Conservation (phyloP, 2,329 filamentous ascomycete species). For the Hypoxylon sp. region DNA sequence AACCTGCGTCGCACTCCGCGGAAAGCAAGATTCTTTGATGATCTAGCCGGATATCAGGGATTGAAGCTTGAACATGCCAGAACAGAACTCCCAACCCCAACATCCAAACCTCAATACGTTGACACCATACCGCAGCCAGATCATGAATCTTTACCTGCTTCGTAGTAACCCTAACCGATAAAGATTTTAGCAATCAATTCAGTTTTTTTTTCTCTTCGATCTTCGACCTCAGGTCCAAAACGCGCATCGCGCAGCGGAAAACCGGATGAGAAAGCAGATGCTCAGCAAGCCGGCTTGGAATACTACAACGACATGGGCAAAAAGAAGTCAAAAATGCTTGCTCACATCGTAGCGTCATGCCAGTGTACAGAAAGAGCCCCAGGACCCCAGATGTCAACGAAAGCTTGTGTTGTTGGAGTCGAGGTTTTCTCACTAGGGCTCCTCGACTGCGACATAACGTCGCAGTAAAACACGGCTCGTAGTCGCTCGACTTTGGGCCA, state of each 20-base stretch:
- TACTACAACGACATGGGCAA: slow-evolving; percentile 31
- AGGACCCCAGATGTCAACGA: slow-evolving; percentile 28
- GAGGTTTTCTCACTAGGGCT: slow-evolving; percentile 13
- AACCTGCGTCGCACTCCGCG: slow-evolving; percentile 16
- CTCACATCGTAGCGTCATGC: slow-evolving; percentile 7
- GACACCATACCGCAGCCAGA: slow-evolving; percentile 11
- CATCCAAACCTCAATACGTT: slow-evolving; percentile 3
- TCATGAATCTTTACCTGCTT: slow-evolving; percentile 9
- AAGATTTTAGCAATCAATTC: slow-evolving; percentile 13
- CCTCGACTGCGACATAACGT: slow-evolving; percentile 30
- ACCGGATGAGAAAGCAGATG: slow-evolving; percentile 14
- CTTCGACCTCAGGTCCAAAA: slow-evolving; percentile 2
- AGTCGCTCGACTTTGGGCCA: slow-evolving; percentile 19
- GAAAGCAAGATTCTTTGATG: slow-evolving; percentile 22
- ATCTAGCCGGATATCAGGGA: slow-evolving; percentile 23
- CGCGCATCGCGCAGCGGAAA: slow-evolving; percentile 24
- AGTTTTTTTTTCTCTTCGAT: neutral
- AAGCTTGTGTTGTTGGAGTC: slow-evolving; percentile 31
- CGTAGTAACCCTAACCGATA: slow-evolving; percentile 4
- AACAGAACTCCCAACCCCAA: neutral
- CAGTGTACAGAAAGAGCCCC: slow-evolving; percentile 10
- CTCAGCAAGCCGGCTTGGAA: slow-evolving; percentile 24
- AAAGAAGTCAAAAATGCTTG: slow-evolving; percentile 8
- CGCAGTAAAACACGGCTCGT: slow-evolving; percentile 36
- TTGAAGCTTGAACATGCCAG: slow-evolving; percentile 6